Base-by-base conservation (phyloP, 106 monocot genomes). In the Xerophyta viscosa region DNA sequence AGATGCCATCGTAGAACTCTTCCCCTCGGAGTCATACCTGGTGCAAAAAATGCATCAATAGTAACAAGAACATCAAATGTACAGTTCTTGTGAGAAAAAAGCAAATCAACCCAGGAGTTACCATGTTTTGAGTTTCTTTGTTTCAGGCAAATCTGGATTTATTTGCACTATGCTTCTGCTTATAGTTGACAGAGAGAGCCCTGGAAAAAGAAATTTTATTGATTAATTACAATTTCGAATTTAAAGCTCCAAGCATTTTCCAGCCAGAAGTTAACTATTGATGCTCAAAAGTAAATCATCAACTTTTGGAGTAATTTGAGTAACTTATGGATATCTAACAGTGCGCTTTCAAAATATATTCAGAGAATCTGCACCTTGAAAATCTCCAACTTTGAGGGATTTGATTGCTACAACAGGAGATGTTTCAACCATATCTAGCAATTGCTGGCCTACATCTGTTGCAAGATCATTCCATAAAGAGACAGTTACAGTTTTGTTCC, bases 291-390 rank as follows among this genome's bases (percentile, higher is more conserved):
- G n/a, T n/a, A n/a, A n/a, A n/a, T n/a, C n/a, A n/a, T n/a, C n/a
- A n/a, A n/a, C n/a, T n/a, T n/a, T n/a, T n/a, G n/a, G n/a, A n/a
- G n/a, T n/a, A n/a, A n/a, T n/a, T n/a, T n/a, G n/a, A n/a, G n/a
- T n/a, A n/a, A n/a, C n/a, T n/a, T n/a, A n/a, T n/a, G n/a, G n/a
- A n/a, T n/a, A n/a, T n/a, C n/a, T n/a, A n/a, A n/a, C n/a, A n/a
- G n/a, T n/a, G n/a, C n/a, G n/a, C n/a, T n/a, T n/a, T n/a, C n/a
- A n/a, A n/a, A n/a, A n/a, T n/a, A n/a, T n/a, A n/a, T n/a, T n/a
- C n/a, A n/a, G n/a, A n/a, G n/a, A n/a, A n/a, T n/a, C n/a, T n/a
- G 14, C 70, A 84, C 94, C 94, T 89, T 85, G 89, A 31, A 96
- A 96, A 41, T 96, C 86, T 54, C 79, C 89, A 41, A 90, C 90